phyloP scores from a whole-genome alignment of 805 yeast genomes.

The Kuraishia hungarica region DNA sequence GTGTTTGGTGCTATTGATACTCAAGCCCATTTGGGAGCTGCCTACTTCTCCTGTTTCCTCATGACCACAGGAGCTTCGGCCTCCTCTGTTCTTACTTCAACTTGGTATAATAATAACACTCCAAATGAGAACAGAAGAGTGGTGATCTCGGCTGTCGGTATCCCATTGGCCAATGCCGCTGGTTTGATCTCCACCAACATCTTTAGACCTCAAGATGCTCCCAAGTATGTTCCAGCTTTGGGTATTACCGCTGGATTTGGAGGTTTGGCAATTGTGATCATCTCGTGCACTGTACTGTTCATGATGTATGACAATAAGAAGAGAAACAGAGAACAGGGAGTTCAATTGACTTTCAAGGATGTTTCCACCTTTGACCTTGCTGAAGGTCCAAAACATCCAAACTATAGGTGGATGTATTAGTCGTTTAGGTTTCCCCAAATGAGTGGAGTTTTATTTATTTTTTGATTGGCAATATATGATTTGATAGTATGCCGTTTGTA shows the following conservation, averaged over 20 bases:
- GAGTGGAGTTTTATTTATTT: too few species aligned
- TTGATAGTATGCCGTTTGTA: neutral
- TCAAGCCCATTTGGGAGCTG: conserved; percentile 29
- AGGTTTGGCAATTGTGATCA: conserved; percentile 30
- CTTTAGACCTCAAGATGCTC: conserved; percentile 42
- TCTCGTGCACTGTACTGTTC: conserved; percentile 17
- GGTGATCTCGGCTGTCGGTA: conserved; percentile 39
- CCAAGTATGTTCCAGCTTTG: conserved; percentile 42
- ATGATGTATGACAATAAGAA: conserved; percentile 34
- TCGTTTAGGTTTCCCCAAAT: neutral
- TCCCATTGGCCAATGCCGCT: conserved; percentile 49
- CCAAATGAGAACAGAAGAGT: conserved; percentile 37
- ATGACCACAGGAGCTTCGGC: conserved; percentile 43
- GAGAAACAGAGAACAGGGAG: conserved; percentile 31
- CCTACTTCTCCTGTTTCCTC: conserved; percentile 33
- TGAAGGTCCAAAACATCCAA: conserved; percentile 38
- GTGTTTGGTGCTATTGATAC: conserved; percentile 37
- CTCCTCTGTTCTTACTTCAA: conserved; percentile 37
- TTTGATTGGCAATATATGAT: too few species aligned
- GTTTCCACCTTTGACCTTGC: conserved; percentile 33
- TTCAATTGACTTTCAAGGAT: conserved; percentile 26
- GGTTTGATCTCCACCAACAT: conserved; percentile 47
- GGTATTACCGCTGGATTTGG: conserved; percentile 38
- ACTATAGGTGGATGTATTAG: conserved; percentile 37
- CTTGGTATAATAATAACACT: conserved; percentile 39